Evolutionary conservation across 2,329 filamentous ascomycete genomes (phyloP).

Genomic region (Colletotrichum viniferum): DNA sequence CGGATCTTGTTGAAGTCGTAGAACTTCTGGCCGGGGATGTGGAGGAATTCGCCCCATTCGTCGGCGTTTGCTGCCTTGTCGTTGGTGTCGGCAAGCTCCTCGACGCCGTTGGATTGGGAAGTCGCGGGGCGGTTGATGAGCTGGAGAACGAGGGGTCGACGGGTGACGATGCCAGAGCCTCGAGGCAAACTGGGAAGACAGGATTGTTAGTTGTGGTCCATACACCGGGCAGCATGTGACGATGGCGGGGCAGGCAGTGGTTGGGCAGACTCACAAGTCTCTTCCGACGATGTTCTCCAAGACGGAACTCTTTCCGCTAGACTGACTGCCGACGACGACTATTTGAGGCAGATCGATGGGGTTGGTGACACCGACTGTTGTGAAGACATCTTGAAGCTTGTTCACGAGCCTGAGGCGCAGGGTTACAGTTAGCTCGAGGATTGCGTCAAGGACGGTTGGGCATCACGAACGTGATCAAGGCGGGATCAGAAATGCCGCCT

Average conservation of each 20-base stretch:
- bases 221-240: constrained; percentile 9
- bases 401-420: constrained; percentile 75
- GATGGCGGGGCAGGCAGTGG: constrained; percentile 8
- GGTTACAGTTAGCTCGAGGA: constrained; percentile 21
- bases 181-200: constrained; percentile 75
- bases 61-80: constrained; percentile 91
- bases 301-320: constrained; percentile 98
- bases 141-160: constrained; percentile 94
- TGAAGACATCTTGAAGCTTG: constrained; percentile 99
- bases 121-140: constrained; percentile 86
- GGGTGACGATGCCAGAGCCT: constrained; percentile 96
- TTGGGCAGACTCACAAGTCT: constrained; percentile 80
- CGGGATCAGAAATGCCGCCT: constrained; percentile 69
- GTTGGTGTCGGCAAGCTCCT: constrained; percentile 67
- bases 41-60: constrained; percentile 99
- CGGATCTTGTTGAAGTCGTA: constrained; percentile 98
- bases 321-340: constrained; percentile 97
- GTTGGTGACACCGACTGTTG: constrained; percentile 98
- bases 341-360: constrained; percentile 99
- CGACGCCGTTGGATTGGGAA: constrained; percentile 73
- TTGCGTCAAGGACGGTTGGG: constrained; percentile 1
- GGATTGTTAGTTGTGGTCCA: constrained; percentile 25
- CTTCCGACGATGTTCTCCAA: constrained; percentile 98
- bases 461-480: constrained; percentile 64
- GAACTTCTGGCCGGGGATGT: constrained; percentile 97